Evolutionary conservation across 495 filamentous ascomycete species (phyloP), one percentile per base, ranked within the genome.

Genomic region (Talaromyces thailandensis): DNA sequence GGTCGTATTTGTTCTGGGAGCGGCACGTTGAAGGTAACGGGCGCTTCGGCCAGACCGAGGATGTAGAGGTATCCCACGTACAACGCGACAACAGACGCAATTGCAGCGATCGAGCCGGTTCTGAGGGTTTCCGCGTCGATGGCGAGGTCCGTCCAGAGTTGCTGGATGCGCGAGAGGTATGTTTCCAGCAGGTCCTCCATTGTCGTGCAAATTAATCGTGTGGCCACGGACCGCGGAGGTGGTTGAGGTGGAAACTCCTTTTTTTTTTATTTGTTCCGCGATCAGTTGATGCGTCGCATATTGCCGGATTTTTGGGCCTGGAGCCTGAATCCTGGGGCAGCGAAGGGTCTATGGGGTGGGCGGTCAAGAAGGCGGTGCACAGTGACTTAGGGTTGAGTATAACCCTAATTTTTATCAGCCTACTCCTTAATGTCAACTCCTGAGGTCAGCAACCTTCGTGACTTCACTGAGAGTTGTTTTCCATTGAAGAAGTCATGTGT

Each of bases 11-110:
- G 82, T 37, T 79, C 68, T 6, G 88, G 88, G 21, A 86, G 43
- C 2, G 82, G 79, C 9, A 89, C 81, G 60, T 75, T 74, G 70
- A 86, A 89, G 3, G 76, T 59, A 24, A 88, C 79, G 1, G 82
- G 78, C 23, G 75, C 73, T 73, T 86, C 84, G 64, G 66, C 71
- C 21, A 63, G 63, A 60, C 69, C 55, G 7, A 67, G 65, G 52
- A 74, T 24, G 61, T 71, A 80, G 56, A 73, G 60, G 62, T 74
- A 76, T 64, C 71, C 71, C 40, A 72, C 68, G 66, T 75, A 75
- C 37, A 71, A 61, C 21, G 72, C 73, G 62, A 65, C 40, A 32
- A 77, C 52, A 62, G 77, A 75, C 63, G 71, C 63, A 37, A 75
- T 58, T 45, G 71, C 69, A 28, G 26, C 45, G 26, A 52, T 16